Conservation (phyloP, 1,284 basidiomycete genomes). For the Rhodotorula mucilaginosa region DNA sequence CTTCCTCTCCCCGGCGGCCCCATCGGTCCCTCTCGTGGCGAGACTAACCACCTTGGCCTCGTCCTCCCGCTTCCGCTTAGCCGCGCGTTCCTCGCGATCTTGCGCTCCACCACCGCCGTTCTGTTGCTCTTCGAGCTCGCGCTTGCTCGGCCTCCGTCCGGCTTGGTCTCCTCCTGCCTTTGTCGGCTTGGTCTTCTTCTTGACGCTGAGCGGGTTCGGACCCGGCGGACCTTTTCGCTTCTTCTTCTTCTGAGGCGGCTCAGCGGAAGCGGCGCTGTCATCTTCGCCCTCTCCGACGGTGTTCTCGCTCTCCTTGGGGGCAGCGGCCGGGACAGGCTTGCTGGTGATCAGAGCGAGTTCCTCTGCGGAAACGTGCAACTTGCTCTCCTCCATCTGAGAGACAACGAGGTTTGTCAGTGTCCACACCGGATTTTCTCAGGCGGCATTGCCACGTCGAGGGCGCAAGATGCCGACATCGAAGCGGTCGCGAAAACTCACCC, state of each 20-base stretch:
- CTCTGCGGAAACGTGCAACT: slow-evolving; percentile 54
- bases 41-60: slow-evolving; percentile 26
- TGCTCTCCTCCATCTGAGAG: slow-evolving; percentile 40
- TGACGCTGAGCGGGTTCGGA: slow-evolving; percentile 89
- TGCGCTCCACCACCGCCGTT: slow-evolving; percentile 17
- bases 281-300: slow-evolving; percentile 35
- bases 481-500: slow-evolving; percentile 54
- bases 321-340: slow-evolving; percentile 49
- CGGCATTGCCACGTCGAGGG: background rate
- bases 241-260: slow-evolving; percentile 42
- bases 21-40: background rate
- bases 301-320: slow-evolving; percentile 27
- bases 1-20: background rate
- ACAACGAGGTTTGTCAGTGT: background rate
- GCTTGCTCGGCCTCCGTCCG: slow-evolving; percentile 5
- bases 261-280: background rate
- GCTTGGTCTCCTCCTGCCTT: background rate
- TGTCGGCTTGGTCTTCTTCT: slow-evolving; percentile 56
- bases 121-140: slow-evolving; percentile 14
- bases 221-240: slow-evolving; percentile 63
- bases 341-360: slow-evolving; percentile 38
- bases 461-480: background rate
- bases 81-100: slow-evolving; percentile 3
- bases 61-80: slow-evolving; percentile 8
- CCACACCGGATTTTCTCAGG: background rate